Percentiles rank a stretch among this genome's conserved stretches.
These are phyloP conservation scores for Diplotaxis tenuifolia DNA, from an alignment of 345 rosid species.

Conservation along the genomic window DNA sequence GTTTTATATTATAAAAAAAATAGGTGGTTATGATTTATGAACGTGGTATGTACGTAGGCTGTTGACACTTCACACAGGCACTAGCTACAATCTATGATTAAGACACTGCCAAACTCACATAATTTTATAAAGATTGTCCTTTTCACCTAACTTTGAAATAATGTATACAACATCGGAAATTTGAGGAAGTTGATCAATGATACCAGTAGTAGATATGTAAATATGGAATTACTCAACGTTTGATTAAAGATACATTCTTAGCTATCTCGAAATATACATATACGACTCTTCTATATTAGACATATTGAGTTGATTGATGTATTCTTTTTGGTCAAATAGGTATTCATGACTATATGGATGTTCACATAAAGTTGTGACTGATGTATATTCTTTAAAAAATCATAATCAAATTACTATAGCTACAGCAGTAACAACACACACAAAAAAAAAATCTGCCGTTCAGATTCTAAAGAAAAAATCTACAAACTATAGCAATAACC, in stretches of 20 bases:
- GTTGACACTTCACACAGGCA: conserved; percentile 5
- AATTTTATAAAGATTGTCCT: not conserved
- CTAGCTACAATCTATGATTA: not conserved
- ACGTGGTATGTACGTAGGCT: conserved; percentile 22
- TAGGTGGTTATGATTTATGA: conserved; percentile 6
- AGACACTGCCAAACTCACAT: conserved; percentile 9
- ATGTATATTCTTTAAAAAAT: too few relatives aligned
- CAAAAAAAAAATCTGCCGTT: too few relatives aligned
- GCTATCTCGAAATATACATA: too few relatives aligned
- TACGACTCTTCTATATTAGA: not conserved
- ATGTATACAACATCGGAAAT: not conserved
- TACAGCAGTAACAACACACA: too few relatives aligned
- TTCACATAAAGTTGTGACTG: not conserved
- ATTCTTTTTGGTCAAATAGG: not conserved
- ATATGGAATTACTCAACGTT: not conserved
- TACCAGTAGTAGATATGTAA: not conserved
- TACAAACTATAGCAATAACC: too few relatives aligned
- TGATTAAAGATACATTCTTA: not conserved
- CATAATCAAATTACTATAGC: too few relatives aligned
- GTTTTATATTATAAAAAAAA: not conserved
- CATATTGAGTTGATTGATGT: not conserved
- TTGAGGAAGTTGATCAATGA: not conserved
- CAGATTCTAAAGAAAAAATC: too few relatives aligned
- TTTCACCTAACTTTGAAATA: conserved; percentile 4
- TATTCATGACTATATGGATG: not conserved